Conservation (phyloP, 148 eudicot species). For the Nepenthes gracilis region DNA sequence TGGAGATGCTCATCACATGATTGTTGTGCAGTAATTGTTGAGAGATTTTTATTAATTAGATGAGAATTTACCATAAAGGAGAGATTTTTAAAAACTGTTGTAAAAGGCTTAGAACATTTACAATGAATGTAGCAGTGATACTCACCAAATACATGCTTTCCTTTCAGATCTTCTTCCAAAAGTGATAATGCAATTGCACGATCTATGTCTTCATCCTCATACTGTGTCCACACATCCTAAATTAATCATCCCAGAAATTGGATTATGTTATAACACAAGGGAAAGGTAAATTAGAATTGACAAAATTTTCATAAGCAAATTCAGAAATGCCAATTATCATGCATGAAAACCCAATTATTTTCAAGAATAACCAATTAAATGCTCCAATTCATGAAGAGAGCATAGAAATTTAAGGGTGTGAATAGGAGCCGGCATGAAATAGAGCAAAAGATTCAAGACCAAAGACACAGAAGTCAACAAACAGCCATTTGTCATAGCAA, state of each 20-base stretch:
- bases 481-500: not conserved
- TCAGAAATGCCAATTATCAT: too few relatives aligned
- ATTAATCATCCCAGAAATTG: not conserved
- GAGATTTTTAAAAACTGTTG: not conserved
- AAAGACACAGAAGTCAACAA: not conserved
- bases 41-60: not conserved
- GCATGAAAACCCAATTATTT: not conserved
- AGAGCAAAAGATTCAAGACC: too few relatives aligned
- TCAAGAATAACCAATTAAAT: not conserved
- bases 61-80: not conserved
- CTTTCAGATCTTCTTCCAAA: constrained; percentile 41
- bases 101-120: not conserved
- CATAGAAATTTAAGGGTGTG: too few relatives aligned
- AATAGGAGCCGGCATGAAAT: too few relatives aligned
- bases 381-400: too few relatives aligned
- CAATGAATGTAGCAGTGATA: constrained; percentile 4
- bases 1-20: too few relatives aligned
- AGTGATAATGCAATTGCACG: constrained; percentile 69
- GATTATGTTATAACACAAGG: not conserved
- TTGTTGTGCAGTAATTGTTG: too few relatives aligned
- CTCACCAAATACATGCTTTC: constrained; percentile 33
- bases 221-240: constrained; percentile 33
- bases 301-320: too few relatives aligned
- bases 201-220: constrained; percentile 48
- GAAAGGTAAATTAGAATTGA: not conserved